Evolutionary conservation across 2,329 filamentous ascomycete genomes (phyloP), one percentile per base, ranked within the genome.

Genomic region (Cordyceps cateniannulata): DNA sequence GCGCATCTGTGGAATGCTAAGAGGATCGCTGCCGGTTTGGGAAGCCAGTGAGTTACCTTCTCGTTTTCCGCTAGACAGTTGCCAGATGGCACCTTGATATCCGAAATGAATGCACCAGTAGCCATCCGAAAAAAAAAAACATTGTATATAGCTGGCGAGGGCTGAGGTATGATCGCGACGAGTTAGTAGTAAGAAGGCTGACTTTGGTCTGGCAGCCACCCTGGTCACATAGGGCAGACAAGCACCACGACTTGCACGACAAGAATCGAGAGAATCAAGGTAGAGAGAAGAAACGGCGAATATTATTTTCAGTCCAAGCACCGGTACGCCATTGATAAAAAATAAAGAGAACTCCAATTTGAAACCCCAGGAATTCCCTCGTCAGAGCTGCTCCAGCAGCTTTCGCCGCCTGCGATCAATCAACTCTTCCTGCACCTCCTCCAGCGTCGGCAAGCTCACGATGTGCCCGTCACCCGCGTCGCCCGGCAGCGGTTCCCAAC

Each of bases 341-440:
- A 47, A 24, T 5, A 47, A 25, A 14, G 8, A 45, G n/a, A 59
- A 59, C 48, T 27, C 48, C 38, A 51, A 47, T 16, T 35, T 18
- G 2, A 16, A 53, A 40, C 9, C 22, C 24, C 10, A n/a, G 14
- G 7, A 20, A n/a, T n/a, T 12, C 29, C 25, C 22, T 45, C 51
- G 79, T 63, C 38, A 42, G 4, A 96, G 81, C 76, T 95, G 93
- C 68, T 97, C 91, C 66, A 99, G 76, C 63, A 99, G 77, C 72
- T 88, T 91, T 74, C 87, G 84, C 72, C 91, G 86, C 75, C 93
- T 84, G 75, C 93, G 82, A 66, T 97, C 92, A 59, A 99, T 83
- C 67, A 99, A 77, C 75, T 98, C 95, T 70, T 93, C 85, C 75
- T 97, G 91, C n/a, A 98, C 93, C 72, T 98, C 91, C 22, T 96